Conservation (phyloP, 805 yeast species). For the Debaryomyces tyrocola region DNA sequence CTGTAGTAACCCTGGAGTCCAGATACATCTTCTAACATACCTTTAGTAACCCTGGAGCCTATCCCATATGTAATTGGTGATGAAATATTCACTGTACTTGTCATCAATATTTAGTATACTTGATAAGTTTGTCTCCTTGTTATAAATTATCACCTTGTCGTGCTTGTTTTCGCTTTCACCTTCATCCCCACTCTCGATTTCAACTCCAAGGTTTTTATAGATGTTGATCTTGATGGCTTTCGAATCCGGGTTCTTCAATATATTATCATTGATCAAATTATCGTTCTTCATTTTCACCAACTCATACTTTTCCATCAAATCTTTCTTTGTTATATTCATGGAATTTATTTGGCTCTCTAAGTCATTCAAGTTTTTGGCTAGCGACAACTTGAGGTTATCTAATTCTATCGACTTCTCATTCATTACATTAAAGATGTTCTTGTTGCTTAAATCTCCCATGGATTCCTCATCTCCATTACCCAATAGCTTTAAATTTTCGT, state of each 20-base stretch:
- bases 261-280: slow-evolving; percentile 30
- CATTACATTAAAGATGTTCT: slow-evolving; percentile 27
- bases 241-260: slow-evolving; percentile 40
- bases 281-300: slow-evolving; percentile 30
- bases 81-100: slow-evolving; percentile 64
- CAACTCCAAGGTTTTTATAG: slow-evolving; percentile 60
- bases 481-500: slow-evolving; percentile 16
- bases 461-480: slow-evolving; percentile 5
- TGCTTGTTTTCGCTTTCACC: slow-evolving; percentile 16
- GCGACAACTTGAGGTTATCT: slow-evolving; percentile 48
- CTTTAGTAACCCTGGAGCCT: slow-evolving; percentile 18
- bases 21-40: no score
- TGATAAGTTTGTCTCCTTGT: slow-evolving; percentile 45
- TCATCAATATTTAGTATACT: slow-evolving; percentile 52
- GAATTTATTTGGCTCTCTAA: slow-evolving; percentile 43
- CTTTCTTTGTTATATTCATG: slow-evolving; percentile 32
- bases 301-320: slow-evolving; percentile 36
- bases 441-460: slow-evolving; percentile 8
- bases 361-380: slow-evolving; percentile 54
- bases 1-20: no score
- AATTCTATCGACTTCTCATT: slow-evolving; percentile 28
- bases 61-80: slow-evolving; percentile 81
- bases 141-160: slow-evolving; percentile 49
- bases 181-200: slow-evolving; percentile 34
- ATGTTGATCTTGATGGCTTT: slow-evolving; percentile 55